Conservation (phyloP, 2,329 filamentous ascomycete species). For the Gyromitra esculenta region DNA sequence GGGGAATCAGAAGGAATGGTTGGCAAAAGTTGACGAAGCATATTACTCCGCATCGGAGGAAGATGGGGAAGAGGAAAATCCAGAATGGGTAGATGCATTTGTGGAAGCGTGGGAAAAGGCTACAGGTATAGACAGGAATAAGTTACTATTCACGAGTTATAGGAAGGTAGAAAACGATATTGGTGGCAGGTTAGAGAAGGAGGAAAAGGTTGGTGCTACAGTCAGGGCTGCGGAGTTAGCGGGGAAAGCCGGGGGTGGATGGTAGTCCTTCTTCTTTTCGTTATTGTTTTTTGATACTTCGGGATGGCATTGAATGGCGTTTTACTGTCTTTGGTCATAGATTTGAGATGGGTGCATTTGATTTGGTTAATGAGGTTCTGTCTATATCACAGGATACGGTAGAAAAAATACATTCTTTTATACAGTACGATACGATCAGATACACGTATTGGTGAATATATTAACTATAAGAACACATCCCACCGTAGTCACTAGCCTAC, state of each 20-base stretch:
- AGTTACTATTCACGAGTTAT: slow-evolving; percentile 84
- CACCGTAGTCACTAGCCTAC: neutral
- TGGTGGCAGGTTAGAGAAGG: slow-evolving; percentile 72
- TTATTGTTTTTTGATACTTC: slow-evolving; percentile 6
- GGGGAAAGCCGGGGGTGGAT: slow-evolving; percentile 90
- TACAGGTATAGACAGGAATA: slow-evolving; percentile 76
- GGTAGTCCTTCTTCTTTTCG: slow-evolving; percentile 66
- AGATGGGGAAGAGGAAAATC: slow-evolving; percentile 57
- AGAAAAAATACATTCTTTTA: neutral
- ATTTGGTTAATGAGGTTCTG: neutral
- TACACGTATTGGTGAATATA: neutral
- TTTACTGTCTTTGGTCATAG: slow-evolving; percentile 1
- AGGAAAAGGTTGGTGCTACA: slow-evolving; percentile 69
- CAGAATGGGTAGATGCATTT: slow-evolving; percentile 68
- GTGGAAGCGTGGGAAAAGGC: slow-evolving; percentile 79
- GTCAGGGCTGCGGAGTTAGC: slow-evolving; percentile 88
- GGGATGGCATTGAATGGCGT: slow-evolving; percentile 22
- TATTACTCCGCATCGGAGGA: slow-evolving; percentile 73
- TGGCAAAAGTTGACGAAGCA: slow-evolving; percentile 83
- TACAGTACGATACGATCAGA: neutral
- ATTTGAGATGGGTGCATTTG: slow-evolving; percentile 2
- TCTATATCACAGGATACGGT: neutral
- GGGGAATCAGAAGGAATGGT: slow-evolving; percentile 80
- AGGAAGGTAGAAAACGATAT: slow-evolving; percentile 94
- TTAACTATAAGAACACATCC: neutral